Conservation (phyloP, 2,329 filamentous ascomycete species). For the Bipolaris cookei region DNA sequence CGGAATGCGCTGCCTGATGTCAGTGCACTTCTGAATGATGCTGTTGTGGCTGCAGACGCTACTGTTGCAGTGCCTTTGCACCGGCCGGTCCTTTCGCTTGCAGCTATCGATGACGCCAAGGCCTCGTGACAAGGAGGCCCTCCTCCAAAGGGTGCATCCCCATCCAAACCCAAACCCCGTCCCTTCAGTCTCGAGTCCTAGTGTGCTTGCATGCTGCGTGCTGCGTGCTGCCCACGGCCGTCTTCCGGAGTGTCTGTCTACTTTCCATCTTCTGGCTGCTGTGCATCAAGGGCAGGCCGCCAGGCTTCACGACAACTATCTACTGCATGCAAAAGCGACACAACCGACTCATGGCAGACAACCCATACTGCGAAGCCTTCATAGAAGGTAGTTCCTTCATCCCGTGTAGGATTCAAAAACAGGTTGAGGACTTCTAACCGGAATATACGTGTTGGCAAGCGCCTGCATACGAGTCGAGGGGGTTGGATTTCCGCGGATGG, state of each 20-base stretch:
- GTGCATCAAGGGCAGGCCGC: slow-evolving; percentile 4
- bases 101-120: slow-evolving; percentile 36
- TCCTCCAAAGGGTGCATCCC: slow-evolving; percentile 1
- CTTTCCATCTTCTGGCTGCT: slow-evolving; percentile 2
- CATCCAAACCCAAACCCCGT: not conserved
- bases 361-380: not conserved
- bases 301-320: slow-evolving; percentile 34
- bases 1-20: slow-evolving; percentile 26
- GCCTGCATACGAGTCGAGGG: not conserved
- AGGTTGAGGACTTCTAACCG: not conserved
- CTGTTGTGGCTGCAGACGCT: slow-evolving; percentile 28
- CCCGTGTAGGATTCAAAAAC: not conserved
- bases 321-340: slow-evolving; percentile 29
- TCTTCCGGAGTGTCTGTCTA: slow-evolving; percentile 12
- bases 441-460: not conserved
- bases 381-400: not conserved
- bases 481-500: not conserved
- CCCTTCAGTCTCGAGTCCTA: slow-evolving; percentile 2
- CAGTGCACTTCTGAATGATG: slow-evolving; percentile 34
- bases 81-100: slow-evolving; percentile 36
- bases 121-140: slow-evolving; percentile 29
- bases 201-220: not conserved
- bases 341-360: slow-evolving; percentile 9
- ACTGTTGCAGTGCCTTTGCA: slow-evolving; percentile 27
- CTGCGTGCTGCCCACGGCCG: not conserved